Evolutionary conservation across 2,329 filamentous ascomycete species (phyloP).

Genomic region (Fusarium sp.): DNA sequence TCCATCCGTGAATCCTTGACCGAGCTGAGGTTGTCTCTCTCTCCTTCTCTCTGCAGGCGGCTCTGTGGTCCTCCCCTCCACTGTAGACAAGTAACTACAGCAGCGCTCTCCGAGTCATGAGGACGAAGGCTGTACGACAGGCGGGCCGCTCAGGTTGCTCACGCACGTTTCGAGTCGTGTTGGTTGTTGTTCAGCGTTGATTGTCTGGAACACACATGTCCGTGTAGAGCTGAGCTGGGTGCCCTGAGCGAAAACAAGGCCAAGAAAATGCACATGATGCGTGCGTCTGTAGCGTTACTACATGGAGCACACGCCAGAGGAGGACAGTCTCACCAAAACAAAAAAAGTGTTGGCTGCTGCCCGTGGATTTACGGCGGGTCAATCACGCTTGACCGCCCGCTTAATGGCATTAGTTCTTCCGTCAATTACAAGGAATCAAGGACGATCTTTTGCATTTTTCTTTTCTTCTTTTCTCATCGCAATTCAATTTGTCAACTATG

Average conservation of each 20-base stretch:
- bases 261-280: constrained; percentile 5
- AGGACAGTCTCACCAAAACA: background rate
- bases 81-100: background rate
- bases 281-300: constrained; percentile 8
- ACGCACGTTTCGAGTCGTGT: constrained; percentile 2
- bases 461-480: background rate
- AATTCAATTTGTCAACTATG: constrained; percentile 8
- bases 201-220: constrained; percentile 22
- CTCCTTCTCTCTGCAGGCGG: background rate
- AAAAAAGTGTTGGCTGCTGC: background rate
- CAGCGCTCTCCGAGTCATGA: constrained; percentile 32
- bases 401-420: background rate
- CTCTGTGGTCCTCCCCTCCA: constrained; percentile 4
- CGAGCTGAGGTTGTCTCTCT: constrained; percentile 1
- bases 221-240: constrained; percentile 15
- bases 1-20: background rate
- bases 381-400: background rate
- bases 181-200: constrained; percentile 15
- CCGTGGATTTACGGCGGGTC: background rate
- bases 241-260: constrained; percentile 24
- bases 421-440: background rate
- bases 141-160: constrained; percentile 2
- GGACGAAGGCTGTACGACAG: constrained; percentile 28
- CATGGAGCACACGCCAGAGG: background rate
- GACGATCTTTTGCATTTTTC: background rate